Percentiles rank a stretch among this genome's conserved stretches.
These are phyloP conservation scores for Juncus inflexus DNA, from an alignment of 176 grass and related monocot genomes.

Conservation along the genomic window DNA sequence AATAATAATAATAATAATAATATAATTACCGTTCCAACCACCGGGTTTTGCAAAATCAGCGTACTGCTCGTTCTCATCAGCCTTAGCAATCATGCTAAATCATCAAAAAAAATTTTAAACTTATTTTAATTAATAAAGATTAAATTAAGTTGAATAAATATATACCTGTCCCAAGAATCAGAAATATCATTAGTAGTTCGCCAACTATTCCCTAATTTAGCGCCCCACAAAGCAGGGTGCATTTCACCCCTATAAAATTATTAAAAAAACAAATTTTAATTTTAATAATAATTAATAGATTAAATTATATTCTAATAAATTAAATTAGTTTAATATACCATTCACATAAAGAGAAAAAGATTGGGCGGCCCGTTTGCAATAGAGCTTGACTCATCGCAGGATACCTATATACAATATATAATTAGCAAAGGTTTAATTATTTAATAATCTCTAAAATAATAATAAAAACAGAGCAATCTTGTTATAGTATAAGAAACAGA, in stretches of 20 bases:
- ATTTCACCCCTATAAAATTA: constrained; percentile 69
- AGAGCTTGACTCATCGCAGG: constrained; percentile 80
- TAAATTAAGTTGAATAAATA: not conserved
- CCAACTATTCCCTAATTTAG: constrained; percentile 79
- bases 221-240: constrained; percentile 80
- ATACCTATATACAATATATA: constrained; percentile 38
- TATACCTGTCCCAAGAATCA: constrained; percentile 75
- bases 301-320: not conserved
- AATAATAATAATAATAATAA: not conserved
- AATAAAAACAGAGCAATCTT: not conserved
- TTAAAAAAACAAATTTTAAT: not conserved
- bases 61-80: constrained; percentile 89
- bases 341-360: constrained; percentile 80
- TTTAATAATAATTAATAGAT: not conserved
- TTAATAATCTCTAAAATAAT: not conserved
- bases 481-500: not conserved
- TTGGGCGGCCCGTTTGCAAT: constrained; percentile 48
- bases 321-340: constrained; percentile 39
- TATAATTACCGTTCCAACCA: constrained; percentile 70
- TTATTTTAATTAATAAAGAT: constrained; percentile 1
- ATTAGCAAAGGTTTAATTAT: not conserved
- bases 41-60: constrained; percentile 76
- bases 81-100: constrained; percentile 66
- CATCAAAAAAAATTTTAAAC: not conserved
- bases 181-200: constrained; percentile 77